A percentile compares a stretch with the other conserved stretches of the same genome.
phyloP scores from a whole-genome alignment of 2,329 filamentous ascomycete species.

The Stemphylium vesicarium region DNA sequence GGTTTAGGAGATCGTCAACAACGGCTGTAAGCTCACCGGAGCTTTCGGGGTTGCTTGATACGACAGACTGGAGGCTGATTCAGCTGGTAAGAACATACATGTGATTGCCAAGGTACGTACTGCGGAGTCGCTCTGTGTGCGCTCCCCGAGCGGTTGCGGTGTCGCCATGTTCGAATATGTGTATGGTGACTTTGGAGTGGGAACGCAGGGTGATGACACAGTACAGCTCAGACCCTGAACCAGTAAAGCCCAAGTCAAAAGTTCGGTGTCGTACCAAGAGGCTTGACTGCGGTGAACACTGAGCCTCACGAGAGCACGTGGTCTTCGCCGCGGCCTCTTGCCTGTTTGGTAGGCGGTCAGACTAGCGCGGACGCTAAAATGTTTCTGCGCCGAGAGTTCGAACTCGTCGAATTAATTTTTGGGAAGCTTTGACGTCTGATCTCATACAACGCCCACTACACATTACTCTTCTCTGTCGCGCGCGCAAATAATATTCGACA shows the following conservation, averaged over 20 bases:
- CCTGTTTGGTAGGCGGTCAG: slow-evolving; percentile 39
- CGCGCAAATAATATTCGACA: slow-evolving; percentile 24
- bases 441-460: slow-evolving; percentile 6
- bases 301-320: slow-evolving; percentile 26
- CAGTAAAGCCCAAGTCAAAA: no score
- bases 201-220: no score
- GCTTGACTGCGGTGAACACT: slow-evolving; percentile 16
- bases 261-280: neutral
- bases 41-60: slow-evolving; percentile 31
- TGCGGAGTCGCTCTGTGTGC: slow-evolving; percentile 29
- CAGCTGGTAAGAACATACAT: no score
- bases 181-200: neutral
- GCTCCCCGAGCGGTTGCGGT: slow-evolving; percentile 27
- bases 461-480: neutral
- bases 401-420: slow-evolving; percentile 33
- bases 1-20: slow-evolving; percentile 85
- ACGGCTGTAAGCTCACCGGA: slow-evolving; percentile 73
- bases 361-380: slow-evolving; percentile 33
- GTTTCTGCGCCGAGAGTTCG: slow-evolving; percentile 48
- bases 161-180: slow-evolving; percentile 24
- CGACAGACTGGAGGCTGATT: slow-evolving; percentile 16
- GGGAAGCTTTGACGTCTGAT: slow-evolving; percentile 28
- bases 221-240: no score
- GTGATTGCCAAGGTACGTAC: slow-evolving; percentile 17
- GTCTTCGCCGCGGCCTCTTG: slow-evolving; percentile 32